A percentile compares a stretch with the other conserved stretches of the same genome.
phyloP scores from a whole-genome alignment of 1,139 yeast genomes.

The Kodamaea sp. region DNA sequence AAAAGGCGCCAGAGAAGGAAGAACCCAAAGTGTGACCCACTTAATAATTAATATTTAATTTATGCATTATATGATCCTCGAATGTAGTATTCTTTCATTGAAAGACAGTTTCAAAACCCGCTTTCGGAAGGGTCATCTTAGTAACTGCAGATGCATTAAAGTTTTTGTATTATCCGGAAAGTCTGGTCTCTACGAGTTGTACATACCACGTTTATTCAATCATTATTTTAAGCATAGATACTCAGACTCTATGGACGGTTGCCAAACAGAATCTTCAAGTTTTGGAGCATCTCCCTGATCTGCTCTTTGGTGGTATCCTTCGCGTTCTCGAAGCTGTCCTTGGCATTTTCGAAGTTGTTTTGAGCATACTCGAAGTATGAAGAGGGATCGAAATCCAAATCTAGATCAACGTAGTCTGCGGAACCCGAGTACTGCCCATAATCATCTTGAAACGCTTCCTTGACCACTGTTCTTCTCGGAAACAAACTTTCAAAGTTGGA shows the following conservation, averaged over 20 bases:
- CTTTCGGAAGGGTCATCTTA: too few species aligned
- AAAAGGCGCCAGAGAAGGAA: too few species aligned
- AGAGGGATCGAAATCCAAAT: constrained; percentile 4
- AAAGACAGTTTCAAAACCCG: too few species aligned
- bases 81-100: neutral
- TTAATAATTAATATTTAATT: neutral
- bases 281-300: too few species aligned
- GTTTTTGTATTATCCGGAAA: too few species aligned
- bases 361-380: constrained; percentile 22
- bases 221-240: too few species aligned
- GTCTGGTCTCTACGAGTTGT: too few species aligned
- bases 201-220: too few species aligned
- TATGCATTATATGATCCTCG: neutral
- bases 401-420: constrained; percentile 1
- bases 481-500: constrained; percentile 5
- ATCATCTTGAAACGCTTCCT: constrained; percentile 3
- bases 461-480: constrained; percentile 1
- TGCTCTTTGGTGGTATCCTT: too few species aligned
- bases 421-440: neutral
- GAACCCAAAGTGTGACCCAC: neutral
- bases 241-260: too few species aligned
- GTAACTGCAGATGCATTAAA: too few species aligned
- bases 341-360: constrained; percentile 17
- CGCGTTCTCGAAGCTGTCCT: constrained; percentile 3
- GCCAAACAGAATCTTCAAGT: too few species aligned